Conservation (phyloP, 345 rosid species). For the Hibiscus mutabilis region DNA sequence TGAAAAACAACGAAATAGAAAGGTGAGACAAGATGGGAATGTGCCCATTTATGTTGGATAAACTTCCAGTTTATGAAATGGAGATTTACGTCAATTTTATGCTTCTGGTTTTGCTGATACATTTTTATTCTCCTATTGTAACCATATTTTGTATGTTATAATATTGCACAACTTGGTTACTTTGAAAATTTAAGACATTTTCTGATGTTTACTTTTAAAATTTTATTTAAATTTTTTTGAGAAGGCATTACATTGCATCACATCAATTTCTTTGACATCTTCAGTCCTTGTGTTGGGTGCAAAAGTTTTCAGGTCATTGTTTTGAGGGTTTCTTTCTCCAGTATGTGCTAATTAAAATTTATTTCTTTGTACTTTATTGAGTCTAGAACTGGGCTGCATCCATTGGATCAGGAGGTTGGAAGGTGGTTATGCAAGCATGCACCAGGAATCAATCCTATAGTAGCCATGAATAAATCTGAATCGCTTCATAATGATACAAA, state of each 20-base stretch:
- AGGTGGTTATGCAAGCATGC: constrained; percentile 88
- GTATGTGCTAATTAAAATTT: not conserved
- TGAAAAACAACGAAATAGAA: not conserved
- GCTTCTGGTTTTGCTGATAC: not conserved
- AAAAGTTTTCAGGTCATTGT: not conserved
- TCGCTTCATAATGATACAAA: constrained; percentile 44
- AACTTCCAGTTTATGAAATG: not conserved
- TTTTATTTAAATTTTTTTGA: not conserved
- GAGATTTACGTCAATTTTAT: not conserved
- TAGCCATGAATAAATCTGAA: constrained; percentile 87
- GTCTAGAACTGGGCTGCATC: constrained; percentile 77
- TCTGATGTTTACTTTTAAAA: not conserved
- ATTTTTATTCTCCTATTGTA: not conserved
- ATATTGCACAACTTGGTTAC: not conserved
- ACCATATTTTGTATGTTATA: not conserved
- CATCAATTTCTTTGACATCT: not conserved
- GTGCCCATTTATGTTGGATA: not conserved
- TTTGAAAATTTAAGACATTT: not conserved
- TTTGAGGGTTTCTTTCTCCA: not conserved
- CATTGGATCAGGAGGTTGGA: constrained; percentile 89
- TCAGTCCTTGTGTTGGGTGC: not conserved
- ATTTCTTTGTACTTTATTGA: constrained; percentile 16
- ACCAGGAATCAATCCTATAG: constrained; percentile 55
- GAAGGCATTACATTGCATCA: not conserved
- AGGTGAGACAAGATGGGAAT: not conserved